Percentiles rank a stretch among this genome's conserved stretches.
Conservation (phyloP, 139 green algal genomes). For the Chlamydomonas schloesseri region DNA sequence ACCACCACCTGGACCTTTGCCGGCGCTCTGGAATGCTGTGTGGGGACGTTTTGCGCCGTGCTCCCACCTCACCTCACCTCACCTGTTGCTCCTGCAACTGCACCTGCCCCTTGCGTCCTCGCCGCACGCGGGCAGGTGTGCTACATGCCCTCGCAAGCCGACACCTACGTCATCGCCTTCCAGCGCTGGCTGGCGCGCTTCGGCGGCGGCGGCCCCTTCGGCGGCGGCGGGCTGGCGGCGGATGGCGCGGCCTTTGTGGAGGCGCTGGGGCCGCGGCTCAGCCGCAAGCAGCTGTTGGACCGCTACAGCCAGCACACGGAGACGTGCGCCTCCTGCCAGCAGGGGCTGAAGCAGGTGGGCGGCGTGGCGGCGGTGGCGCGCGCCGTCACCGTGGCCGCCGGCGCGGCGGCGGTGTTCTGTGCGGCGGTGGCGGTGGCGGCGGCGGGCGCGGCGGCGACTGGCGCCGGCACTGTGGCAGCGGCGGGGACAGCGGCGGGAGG, state of each 20-base stretch:
- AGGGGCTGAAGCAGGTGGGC: constrained; percentile 3
- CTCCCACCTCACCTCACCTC: no score
- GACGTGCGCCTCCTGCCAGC: constrained; percentile 36
- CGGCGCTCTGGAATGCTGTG: no score
- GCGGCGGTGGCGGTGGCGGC: constrained; percentile 12
- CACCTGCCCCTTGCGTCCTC: neutral
- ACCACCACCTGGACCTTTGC: no score
- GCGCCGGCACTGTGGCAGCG: neutral
- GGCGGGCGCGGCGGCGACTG: neutral
- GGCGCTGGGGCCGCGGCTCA: constrained; percentile 25
- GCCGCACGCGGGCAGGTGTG: neutral
- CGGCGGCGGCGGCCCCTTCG: constrained; percentile 52
- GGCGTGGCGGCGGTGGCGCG: neutral
- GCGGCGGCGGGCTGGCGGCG: neutral
- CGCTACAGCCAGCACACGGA: constrained; percentile 50
- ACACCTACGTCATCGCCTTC: constrained; percentile 47
- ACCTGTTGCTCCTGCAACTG: no score
- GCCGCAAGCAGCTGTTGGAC: constrained; percentile 45
- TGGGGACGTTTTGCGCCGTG: no score
- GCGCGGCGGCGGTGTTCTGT: neutral
- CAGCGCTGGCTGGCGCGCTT: constrained; percentile 42
- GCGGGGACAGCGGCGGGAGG: neutral
- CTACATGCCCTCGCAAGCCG: constrained; percentile 39
- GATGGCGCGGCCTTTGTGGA: constrained; percentile 14
- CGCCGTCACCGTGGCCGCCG: neutral